Evolutionary conservation across 2,329 filamentous ascomycete genomes (phyloP), one percentile per base, ranked within the genome.

Genomic region (Cryoendolithus antarcticus): DNA sequence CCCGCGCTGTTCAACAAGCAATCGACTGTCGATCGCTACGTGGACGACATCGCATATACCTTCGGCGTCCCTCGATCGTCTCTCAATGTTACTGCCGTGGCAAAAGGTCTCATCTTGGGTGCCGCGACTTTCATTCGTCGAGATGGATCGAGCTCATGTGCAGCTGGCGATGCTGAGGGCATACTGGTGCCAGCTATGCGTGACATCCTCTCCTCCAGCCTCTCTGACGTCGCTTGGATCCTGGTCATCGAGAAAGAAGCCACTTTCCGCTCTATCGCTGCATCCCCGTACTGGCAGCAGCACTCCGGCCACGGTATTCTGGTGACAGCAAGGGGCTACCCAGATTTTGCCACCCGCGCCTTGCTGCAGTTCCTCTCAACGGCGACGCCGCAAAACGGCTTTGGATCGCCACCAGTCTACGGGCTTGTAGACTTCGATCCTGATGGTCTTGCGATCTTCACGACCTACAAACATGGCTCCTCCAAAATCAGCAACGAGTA

Each of bases 191-290:
- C 82, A 0, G 62, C 63, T 5, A 48, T 67, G 2, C 63, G 61
- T 36, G 66, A 69, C 0, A 64, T 79, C 9, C 59, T 66, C 0
- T 54, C 53, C 2, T 49, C 83, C 2, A 58, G 75, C 30, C 57
- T 79, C n/a, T 55, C 57, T 0, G 42, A 51, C 1, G 59, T 71
- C 2, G 63, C 63, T 38, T 86, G 80, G 81, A 63, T 88, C 32
- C 62, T 89, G 0, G 71, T 89, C 0, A 71, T 89, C 37, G 84
- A 91, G 54, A 89, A 91, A 60, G 84, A 91, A 65, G 83, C 83
- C n/a, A 81, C 78, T 0, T 89, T 86, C 50, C 74, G 77, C 5
- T 78, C 79, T 0, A 62, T 89, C 11, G 67, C 74, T 1, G 67
- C 69, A 4, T 71, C 70, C 0, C 51, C 58, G 3, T 80, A 76